phyloP scores from a whole-genome alignment of 805 yeast genomes.

The Candida dajiaensis region DNA sequence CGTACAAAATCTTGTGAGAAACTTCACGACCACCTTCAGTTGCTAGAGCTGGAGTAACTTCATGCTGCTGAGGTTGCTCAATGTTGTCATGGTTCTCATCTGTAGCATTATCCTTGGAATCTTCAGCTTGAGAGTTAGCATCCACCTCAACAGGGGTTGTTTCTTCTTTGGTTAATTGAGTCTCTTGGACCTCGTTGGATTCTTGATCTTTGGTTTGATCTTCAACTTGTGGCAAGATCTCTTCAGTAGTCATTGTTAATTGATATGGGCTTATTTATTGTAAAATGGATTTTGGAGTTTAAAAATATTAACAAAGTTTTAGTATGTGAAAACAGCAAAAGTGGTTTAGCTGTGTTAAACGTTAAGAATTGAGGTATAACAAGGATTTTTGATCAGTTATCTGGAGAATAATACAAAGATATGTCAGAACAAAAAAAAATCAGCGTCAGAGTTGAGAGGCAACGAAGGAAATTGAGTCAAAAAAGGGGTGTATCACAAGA shows the following conservation, averaged over 20 bases:
- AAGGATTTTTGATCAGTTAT: background rate
- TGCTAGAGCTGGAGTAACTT: slow-evolving; percentile 58
- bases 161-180: background rate
- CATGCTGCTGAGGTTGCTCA: slow-evolving; percentile 14
- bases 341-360: background rate
- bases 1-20: slow-evolving; percentile 66
- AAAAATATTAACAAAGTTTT: no score
- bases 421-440: background rate
- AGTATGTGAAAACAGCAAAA: background rate
- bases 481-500: background rate
- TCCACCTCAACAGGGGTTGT: background rate
- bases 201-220: background rate
- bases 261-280: background rate
- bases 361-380: background rate
- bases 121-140: background rate
- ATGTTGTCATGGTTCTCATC: background rate
- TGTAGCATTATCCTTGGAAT: background rate
- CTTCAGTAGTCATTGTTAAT: background rate
- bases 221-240: background rate
- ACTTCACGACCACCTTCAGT: slow-evolving; percentile 77
- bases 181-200: background rate
- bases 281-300: background rate
- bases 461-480: background rate
- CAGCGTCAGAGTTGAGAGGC: background rate
- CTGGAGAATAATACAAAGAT: background rate